These are phyloP conservation scores for Apiospora sp. DNA, from an alignment of 2,329 filamentous ascomycete genomes.

Conservation along the genomic window DNA sequence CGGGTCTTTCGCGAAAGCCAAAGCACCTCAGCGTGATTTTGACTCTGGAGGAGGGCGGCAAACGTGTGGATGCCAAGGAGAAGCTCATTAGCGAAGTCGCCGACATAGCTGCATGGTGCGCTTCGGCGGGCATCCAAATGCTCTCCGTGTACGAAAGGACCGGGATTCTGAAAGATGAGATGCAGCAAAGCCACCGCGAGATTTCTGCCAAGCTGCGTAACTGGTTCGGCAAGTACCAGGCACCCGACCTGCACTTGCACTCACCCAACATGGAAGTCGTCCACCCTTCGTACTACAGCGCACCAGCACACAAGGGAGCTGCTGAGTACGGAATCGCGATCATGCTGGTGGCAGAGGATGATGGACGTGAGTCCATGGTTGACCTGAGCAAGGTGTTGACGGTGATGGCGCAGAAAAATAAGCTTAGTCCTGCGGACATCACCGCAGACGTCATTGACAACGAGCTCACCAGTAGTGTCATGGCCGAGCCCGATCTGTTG, in stretches of 20 bases:
- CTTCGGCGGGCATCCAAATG: conserved; percentile 85
- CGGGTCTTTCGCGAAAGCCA: conserved; percentile 75
- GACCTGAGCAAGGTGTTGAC: conserved; percentile 93
- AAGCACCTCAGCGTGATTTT: conserved; percentile 89
- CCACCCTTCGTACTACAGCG: conserved; percentile 35
- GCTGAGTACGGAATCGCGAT: conserved; percentile 60
- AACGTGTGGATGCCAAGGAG: conserved; percentile 78
- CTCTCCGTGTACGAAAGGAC: conserved; percentile 93
- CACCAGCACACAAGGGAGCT: conserved; percentile 28
- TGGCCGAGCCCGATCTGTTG: conserved; percentile 88
- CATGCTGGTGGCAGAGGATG: conserved; percentile 84
- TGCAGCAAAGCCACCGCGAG: conserved; percentile 82
- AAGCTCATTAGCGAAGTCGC: conserved; percentile 88
- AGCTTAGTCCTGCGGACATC: conserved; percentile 83
- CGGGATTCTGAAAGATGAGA: conserved; percentile 87
- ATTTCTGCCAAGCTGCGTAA: conserved; percentile 81
- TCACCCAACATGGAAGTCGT: conserved; percentile 45
- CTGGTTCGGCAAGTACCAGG: conserved; percentile 82
- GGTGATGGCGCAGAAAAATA: conserved; percentile 92
- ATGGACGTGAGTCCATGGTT: conserved; percentile 92
- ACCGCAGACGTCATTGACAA: conserved; percentile 86
- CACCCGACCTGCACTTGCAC: conserved; percentile 69
- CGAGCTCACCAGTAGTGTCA: conserved; percentile 81
- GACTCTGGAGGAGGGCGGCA: conserved; percentile 73
- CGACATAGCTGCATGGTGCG: conserved; percentile 92